Evolutionary conservation across 2,329 filamentous ascomycete genomes (phyloP), one percentile per base, ranked within the genome.

Genomic region (Colletotrichum sp.): DNA sequence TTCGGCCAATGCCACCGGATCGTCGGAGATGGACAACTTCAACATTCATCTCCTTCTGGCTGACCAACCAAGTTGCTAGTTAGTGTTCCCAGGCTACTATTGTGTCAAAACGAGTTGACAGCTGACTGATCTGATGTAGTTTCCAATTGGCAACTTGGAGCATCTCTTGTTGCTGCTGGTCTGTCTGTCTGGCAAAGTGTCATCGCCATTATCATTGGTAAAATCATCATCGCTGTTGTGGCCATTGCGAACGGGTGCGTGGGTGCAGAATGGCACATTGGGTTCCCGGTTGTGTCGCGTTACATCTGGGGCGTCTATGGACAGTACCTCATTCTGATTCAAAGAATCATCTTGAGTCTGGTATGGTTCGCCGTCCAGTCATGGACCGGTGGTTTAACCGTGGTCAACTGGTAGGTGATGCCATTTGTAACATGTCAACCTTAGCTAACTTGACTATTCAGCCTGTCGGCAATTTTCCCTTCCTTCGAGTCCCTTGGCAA

Each of bases 251-350:
- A 76, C 28, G 74, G 74, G 2, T 70, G 62, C 16, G 74, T 76
- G 1, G 74, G 74, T 13, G 71, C 74, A 8, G 71, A 75, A 18
- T 87, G 84, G 78, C 86, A 88, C 75, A 85, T 88, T 36, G 85
- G 85, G 9, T 88, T 87, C 55, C 84, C 87, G 1, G 85, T 89
- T 16, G 80, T 84, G 8, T 82, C 82, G 13, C 81, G 87, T 8
- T 81, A 82, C 26, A 81, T 85, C 32, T 88, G 85, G 83, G 87
- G 86, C 16, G 81, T 86, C 68, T 84, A 82, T 36, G 86, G 86
- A 6, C 80, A 83, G 5, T 85, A 84, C 72, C 76, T 87, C 59
- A 80, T 83, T 30, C 80, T 88, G 60, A 72, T 86, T 49, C 81
- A 86, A 28, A 80, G 86, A 13, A 86, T 87, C 77, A 71, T 87